Evolutionary conservation across 768 basidiomycete species (phyloP), one percentile per base, ranked within the genome.

Genomic region (Amanita brunnescens): DNA sequence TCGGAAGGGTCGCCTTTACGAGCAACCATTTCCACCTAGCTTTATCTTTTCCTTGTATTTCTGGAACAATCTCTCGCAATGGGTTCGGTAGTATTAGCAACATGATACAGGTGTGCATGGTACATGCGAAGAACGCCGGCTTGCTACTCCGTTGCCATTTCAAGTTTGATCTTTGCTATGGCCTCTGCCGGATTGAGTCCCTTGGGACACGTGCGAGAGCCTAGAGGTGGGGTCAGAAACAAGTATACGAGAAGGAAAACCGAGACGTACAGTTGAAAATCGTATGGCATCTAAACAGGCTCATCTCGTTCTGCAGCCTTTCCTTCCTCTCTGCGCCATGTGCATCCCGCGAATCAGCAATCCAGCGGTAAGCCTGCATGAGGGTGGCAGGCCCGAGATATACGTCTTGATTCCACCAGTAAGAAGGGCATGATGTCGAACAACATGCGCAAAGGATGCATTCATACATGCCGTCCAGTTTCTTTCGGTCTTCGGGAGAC

Each of bases 361-460:
- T 95, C 95, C 95, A 98, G 58, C 94, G 76, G 70, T 97, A 96
- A 0, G 92, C 91, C 60, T 92, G 89, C 91, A 97, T 92, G 60
- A 97, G 72, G 0, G 93, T 93, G 1, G 95, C 95, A 5, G 95
- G 95, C 32, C 95, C 94, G 35, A 99, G 86, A 69, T 99, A 99
- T 67, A 92, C 88, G 64, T 97, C 93, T 70, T 93, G 91, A 72
- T 97, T 98, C 95, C 95, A 98, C 95, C 95, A 97, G 70, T 98
- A 96, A 26, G 85, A 88, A 3, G 95, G 95, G 78, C 95, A 99
- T 39, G 88, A 89, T 0, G 95, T 98, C 38, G 93, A 93, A 74
- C 95, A 99, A 71, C 96, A 97, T 2, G 95, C 91, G 62, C 91
- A 94, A 51, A 94, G 81, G 57, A 95, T 97, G 67, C 94, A 94